Evolutionary conservation across 805 yeast species (phyloP).

Genomic region (Vanderwaltozyma tropicalis): DNA sequence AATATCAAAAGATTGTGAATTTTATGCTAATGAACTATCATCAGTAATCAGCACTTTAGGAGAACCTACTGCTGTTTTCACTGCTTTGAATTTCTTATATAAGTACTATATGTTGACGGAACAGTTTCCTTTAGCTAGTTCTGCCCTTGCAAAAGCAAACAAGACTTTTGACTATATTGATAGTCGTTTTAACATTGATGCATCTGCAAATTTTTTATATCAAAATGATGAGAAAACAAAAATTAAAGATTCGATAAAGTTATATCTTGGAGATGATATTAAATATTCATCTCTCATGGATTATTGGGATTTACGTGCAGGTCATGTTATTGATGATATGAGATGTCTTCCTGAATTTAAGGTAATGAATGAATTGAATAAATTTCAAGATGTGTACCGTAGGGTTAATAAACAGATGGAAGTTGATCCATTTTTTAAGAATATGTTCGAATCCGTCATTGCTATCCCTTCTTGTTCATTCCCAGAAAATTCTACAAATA

Average conservation of each 20-base stretch:
- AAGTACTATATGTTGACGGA: constrained; percentile 17
- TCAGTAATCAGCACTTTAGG: constrained; percentile 27
- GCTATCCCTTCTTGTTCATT: constrained; percentile 33
- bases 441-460: constrained; percentile 40
- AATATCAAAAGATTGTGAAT: constrained; percentile 46
- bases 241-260: constrained; percentile 10
- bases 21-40: constrained; percentile 41
- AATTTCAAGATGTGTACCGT: constrained; percentile 23
- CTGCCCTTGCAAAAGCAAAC: constrained; percentile 11
- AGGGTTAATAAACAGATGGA: constrained; percentile 27
- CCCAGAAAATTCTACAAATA: constrained; percentile 1
- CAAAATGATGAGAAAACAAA: constrained; percentile 15
- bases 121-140: constrained; percentile 6
- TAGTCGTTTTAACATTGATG: constrained; percentile 18
- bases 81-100: constrained; percentile 10
- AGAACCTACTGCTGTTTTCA: constrained; percentile 21
- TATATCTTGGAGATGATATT: constrained; percentile 11
- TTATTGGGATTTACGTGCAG: constrained; percentile 19
- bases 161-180: constrained; percentile 19
- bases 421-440: constrained; percentile 40
- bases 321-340: constrained; percentile 8
- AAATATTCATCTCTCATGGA: constrained; percentile 8
- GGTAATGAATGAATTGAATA: constrained; percentile 23
- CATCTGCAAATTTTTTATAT: constrained; percentile 13
- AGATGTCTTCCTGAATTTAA: constrained; percentile 11